Conservation (phyloP, 2,329 filamentous ascomycete species). For the Thielaviopsis punctulata region DNA sequence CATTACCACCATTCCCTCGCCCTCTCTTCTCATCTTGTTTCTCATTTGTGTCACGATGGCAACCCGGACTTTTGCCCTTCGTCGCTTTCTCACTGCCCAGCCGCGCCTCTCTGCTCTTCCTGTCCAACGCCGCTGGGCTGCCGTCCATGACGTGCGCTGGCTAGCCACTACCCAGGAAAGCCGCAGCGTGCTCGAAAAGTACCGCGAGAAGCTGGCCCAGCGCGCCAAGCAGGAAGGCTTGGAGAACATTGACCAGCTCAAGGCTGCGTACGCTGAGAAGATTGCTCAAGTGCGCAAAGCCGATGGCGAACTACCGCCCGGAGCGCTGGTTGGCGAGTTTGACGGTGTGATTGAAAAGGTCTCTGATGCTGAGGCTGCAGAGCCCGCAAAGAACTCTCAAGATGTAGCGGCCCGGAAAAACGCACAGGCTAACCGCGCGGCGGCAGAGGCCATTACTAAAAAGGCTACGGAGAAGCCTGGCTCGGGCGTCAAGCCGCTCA, state of each 20-base stretch:
- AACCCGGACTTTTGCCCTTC: constrained; percentile 4
- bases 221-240: constrained; percentile 64
- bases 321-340: constrained; percentile 6
- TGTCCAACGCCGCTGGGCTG: constrained; percentile 67
- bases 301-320: constrained; percentile 30
- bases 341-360: neutral
- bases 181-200: constrained; percentile 61
- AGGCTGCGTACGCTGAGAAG: constrained; percentile 68
- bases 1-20: neutral
- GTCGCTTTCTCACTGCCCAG: constrained; percentile 5
- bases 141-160: constrained; percentile 83
- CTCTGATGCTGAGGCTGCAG: constrained; percentile 6
- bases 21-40: neutral
- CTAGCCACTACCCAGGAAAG: constrained; percentile 60
- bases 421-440: constrained; percentile 19
- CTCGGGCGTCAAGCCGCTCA: constrained; percentile 27
- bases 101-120: constrained; percentile 8
- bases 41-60: constrained; percentile 1
- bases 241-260: constrained; percentile 56
- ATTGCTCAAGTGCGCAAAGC: constrained; percentile 56
- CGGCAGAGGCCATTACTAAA: constrained; percentile 14
- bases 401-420: constrained; percentile 8
- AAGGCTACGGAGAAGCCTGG: constrained; percentile 7
- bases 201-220: constrained; percentile 64
- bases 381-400: constrained; percentile 15